phyloP scores from a whole-genome alignment of 352 stramenopile genomes.

The Saprolegnia diclina region DNA sequence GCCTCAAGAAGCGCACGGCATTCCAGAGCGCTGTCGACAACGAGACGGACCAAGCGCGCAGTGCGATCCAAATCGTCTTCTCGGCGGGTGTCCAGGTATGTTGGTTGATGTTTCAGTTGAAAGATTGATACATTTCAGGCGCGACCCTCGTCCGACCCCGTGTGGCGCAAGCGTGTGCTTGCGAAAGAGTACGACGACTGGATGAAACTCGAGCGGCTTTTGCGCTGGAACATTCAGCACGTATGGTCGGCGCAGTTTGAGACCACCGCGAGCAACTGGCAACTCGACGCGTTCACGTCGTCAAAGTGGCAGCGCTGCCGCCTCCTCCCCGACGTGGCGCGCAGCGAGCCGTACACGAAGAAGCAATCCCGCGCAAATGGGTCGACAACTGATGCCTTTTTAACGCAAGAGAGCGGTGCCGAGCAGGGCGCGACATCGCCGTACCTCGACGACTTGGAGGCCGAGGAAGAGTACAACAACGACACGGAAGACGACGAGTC shows the following conservation, averaged over 20 bases:
- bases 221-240: constrained; percentile 77
- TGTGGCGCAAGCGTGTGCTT: constrained; percentile 78
- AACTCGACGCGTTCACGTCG: constrained; percentile 78
- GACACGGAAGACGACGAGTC: constrained; percentile 44
- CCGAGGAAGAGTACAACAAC: constrained; percentile 31
- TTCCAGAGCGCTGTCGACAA: constrained; percentile 59
- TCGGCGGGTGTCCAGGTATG: constrained; percentile 19
- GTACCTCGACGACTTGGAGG: constrained; percentile 22
- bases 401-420: constrained; percentile 1
- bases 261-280: constrained; percentile 41
- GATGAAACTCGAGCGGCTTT: constrained; percentile 72
- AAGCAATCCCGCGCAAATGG: neutral
- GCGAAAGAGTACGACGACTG: constrained; percentile 82
- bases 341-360: constrained; percentile 22
- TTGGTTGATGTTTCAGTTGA: neutral
- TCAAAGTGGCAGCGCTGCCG: constrained; percentile 83
- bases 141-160: constrained; percentile 36
- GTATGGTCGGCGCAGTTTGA: constrained; percentile 43
- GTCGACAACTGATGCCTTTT: neutral
- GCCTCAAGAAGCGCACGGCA: constrained; percentile 43
- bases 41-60: constrained; percentile 53
- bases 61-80: constrained; percentile 45
- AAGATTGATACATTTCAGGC: constrained; percentile 1
- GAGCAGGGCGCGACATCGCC: neutral
- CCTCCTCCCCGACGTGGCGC: constrained; percentile 48